Conservation (phyloP, 2,329 filamentous ascomycete genomes). For the Colletotrichum trifolii region DNA sequence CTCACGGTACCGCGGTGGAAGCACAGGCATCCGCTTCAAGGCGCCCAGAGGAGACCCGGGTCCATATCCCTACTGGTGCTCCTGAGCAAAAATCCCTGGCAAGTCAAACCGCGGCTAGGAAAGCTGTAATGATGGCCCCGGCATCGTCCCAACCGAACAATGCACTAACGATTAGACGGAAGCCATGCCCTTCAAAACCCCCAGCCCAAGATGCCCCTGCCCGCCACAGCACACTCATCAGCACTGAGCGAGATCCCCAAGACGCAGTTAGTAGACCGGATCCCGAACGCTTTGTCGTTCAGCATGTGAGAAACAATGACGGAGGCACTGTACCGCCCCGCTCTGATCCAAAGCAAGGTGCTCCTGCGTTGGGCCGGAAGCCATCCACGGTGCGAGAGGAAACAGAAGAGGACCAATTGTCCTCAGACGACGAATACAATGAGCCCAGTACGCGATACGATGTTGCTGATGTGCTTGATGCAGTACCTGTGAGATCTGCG, state of each 20-base stretch:
- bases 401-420: constrained; percentile 52
- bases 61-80: neutral
- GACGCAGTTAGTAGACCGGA: neutral
- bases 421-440: constrained; percentile 28
- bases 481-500: constrained; percentile 46
- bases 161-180: too few species aligned
- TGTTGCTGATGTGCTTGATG: constrained; percentile 44
- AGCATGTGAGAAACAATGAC: constrained; percentile 25
- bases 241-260: neutral
- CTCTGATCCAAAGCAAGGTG: constrained; percentile 11
- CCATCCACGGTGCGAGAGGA: constrained; percentile 60
- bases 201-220: neutral
- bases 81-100: constrained; percentile 13
- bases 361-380: constrained; percentile 47
- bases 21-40: constrained; percentile 24
- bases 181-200: neutral
- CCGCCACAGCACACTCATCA: neutral
- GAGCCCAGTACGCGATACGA: constrained; percentile 29
- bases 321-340: constrained; percentile 17
- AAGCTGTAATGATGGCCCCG: neutral
- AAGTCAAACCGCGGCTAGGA: neutral
- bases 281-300: constrained; percentile 4
- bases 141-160: neutral
- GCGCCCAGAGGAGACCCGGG: constrained; percentile 20
- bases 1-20: constrained; percentile 60